Percentiles rank a stretch among this genome's conserved stretches.
Conservation (phyloP, 305 asterid species). For the Solanum chacoense region DNA sequence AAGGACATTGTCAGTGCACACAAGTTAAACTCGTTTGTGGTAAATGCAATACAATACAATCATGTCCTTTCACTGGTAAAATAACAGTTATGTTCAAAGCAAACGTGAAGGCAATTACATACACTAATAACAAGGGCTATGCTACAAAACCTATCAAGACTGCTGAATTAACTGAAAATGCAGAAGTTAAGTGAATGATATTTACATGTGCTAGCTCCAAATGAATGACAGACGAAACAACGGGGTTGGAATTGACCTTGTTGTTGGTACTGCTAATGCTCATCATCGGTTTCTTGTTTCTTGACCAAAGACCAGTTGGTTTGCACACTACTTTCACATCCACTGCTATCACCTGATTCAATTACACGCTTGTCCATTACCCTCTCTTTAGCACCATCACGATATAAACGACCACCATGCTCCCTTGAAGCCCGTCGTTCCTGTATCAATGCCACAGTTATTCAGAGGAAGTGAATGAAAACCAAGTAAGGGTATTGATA, state of each 20-base stretch:
- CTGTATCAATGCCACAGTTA: slow-evolving; percentile 21
- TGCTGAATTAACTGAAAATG: slow-evolving; percentile 8
- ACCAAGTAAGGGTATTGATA: neutral
- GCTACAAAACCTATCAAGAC: slow-evolving; percentile 13
- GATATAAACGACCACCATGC: slow-evolving; percentile 23
- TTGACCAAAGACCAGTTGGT: slow-evolving; percentile 38
- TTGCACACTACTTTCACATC: slow-evolving; percentile 71
- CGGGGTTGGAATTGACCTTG: slow-evolving; percentile 5
- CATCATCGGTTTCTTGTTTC: slow-evolving; percentile 59
- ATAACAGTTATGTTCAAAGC: neutral
- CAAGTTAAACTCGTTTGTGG: neutral
- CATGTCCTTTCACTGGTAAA: neutral
- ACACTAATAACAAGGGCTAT: neutral
- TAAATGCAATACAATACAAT: neutral
- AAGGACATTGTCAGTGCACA: neutral
- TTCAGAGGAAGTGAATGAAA: neutral
- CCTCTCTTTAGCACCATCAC: slow-evolving; percentile 28
- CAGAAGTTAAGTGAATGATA: slow-evolving; percentile 19
- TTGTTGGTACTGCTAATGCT: slow-evolving; percentile 17
- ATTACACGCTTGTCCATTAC: slow-evolving; percentile 27
- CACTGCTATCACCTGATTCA: slow-evolving; percentile 82
- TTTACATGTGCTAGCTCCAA: slow-evolving; percentile 26
- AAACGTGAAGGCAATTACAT: neutral
- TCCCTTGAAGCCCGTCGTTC: slow-evolving; percentile 57
- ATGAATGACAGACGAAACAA: neutral